A percentile compares a stretch with the other conserved stretches of the same genome.
phyloP scores from a whole-genome alignment of 1,139 yeast species.

The Sugiyamaella neomexicana region DNA sequence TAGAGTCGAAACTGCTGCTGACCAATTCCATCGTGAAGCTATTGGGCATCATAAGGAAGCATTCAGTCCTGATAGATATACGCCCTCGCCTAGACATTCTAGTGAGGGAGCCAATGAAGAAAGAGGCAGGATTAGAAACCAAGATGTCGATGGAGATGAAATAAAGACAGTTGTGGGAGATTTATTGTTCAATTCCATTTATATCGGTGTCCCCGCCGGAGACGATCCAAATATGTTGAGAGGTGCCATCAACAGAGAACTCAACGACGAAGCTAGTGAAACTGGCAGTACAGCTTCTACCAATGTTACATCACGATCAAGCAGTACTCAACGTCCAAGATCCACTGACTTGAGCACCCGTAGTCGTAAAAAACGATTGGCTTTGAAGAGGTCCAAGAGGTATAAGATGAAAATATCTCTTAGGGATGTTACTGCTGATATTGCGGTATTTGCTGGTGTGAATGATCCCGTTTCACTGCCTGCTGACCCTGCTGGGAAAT shows the following conservation, averaged over 20 bases:
- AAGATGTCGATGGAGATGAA: slow-evolving; percentile 32
- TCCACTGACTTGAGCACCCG: neutral
- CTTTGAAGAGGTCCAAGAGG: slow-evolving; percentile 60
- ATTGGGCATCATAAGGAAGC: slow-evolving; percentile 6
- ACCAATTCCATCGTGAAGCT: slow-evolving; percentile 35
- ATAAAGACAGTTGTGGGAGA: slow-evolving; percentile 52
- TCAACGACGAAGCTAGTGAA: slow-evolving; percentile 38
- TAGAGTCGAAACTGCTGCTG: slow-evolving; percentile 55
- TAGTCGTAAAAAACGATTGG: slow-evolving; percentile 38
- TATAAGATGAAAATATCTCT: slow-evolving; percentile 64
- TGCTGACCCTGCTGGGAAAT: neutral
- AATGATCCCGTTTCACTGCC: slow-evolving; percentile 30
- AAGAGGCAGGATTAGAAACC: slow-evolving; percentile 12
- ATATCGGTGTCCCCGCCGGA: slow-evolving; percentile 59
- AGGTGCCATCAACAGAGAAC: slow-evolving; percentile 53
- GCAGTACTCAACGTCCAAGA: slow-evolving; percentile 10
- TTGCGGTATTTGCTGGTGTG: slow-evolving; percentile 50
- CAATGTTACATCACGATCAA: slow-evolving; percentile 15
- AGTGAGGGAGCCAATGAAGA: slow-evolving; percentile 16
- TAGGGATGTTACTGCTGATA: slow-evolving; percentile 52
- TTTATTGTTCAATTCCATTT: slow-evolving; percentile 70
- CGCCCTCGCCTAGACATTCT: slow-evolving; percentile 7
- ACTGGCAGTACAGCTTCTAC: slow-evolving; percentile 28
- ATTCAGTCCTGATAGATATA: slow-evolving; percentile 2
- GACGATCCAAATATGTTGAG: slow-evolving; percentile 51